Evolutionary conservation across 2,329 filamentous ascomycete genomes (phyloP), one percentile per base, ranked within the genome.

Genomic region (Microsporum ferrugineum): DNA sequence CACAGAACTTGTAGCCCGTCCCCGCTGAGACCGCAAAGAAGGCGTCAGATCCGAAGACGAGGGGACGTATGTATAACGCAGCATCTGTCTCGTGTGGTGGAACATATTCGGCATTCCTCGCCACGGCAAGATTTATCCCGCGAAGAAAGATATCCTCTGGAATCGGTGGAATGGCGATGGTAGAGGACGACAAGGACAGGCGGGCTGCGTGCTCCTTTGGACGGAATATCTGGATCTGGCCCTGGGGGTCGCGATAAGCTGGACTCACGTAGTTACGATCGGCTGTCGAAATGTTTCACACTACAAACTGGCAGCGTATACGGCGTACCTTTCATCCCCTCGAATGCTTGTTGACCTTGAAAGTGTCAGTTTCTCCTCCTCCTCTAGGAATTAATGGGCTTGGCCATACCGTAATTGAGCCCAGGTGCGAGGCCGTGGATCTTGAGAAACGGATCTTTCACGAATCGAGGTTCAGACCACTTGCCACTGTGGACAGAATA

Each of bases 371-470:
- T 34, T 47, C 5, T 12, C 17, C n/a, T 31, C 8, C 4, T 17
- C n/a, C 14, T 2, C 12, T 23, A n/a, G 29, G 17, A 23, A 55
- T 59, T 43, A 17, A 34, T 33, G 2, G 4, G 57, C 41, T 43
- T 23, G 17, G 17, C 17, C 17, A 4, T 38, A 59, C 59, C 59
- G 65, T 82, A 82, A 71, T 82, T 82, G 33, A 82, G 72, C 31
- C 74, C 80, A 3, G 80, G 79, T 1, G 79, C 78, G 74, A 82
- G 80, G 64, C 79, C 80, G 65, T 82, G 80, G 61, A 83, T 75
- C 57, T 77, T 75, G 29, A 83, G 73, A 68, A 72, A 81, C 1
- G 80, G 80, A 60, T 80, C 78, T 64, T 76, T 69, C 59, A 83
- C 74, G 65, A 82, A 81, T 47, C 72, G 70, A 2, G 80, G 80